These are phyloP conservation scores for Roridomyces roridus DNA, from an alignment of 768 basidiomycete species.

Conservation along the genomic window DNA sequence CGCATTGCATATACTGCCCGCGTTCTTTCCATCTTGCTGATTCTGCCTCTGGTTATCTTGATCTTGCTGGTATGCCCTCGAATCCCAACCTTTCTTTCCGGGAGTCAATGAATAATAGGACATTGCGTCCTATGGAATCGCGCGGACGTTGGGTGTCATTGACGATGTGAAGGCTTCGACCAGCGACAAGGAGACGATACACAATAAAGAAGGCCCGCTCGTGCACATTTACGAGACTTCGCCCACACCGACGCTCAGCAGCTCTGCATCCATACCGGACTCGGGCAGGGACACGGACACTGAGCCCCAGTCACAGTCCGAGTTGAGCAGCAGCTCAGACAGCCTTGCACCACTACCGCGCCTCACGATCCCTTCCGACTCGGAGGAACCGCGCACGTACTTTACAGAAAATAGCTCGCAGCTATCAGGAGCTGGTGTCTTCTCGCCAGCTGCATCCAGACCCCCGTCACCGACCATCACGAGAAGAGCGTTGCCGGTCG, in stretches of 20 bases:
- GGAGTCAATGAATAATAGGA: slow-evolving; percentile 51
- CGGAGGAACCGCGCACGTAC: slow-evolving; percentile 49
- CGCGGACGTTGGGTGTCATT: slow-evolving; percentile 79
- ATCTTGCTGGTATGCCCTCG: slow-evolving; percentile 56
- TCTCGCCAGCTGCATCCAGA: slow-evolving; percentile 72
- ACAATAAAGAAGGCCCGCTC: slow-evolving; percentile 34
- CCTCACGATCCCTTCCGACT: slow-evolving; percentile 26
- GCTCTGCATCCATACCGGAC: slow-evolving; percentile 33
- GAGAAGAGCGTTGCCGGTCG: slow-evolving; percentile 38
- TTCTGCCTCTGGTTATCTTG: slow-evolving; percentile 66
- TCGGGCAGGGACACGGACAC: slow-evolving; percentile 28
- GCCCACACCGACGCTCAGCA: slow-evolving; percentile 24
- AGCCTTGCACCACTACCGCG: slow-evolving; percentile 10
- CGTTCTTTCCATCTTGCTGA: slow-evolving; percentile 66
- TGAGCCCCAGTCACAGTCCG: neutral
- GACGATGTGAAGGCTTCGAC: slow-evolving; percentile 80
- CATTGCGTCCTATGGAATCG: slow-evolving; percentile 81
- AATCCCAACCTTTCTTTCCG: neutral
- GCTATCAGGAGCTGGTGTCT: slow-evolving; percentile 73
- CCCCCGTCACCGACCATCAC: slow-evolving; percentile 69
- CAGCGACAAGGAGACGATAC: slow-evolving; percentile 56
- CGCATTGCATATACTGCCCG: slow-evolving; percentile 68
- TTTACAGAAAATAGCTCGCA: slow-evolving; percentile 57
- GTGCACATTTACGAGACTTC: slow-evolving; percentile 39
- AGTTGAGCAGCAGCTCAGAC: slow-evolving; percentile 3